Conservation (phyloP, 257 asterid genomes). For the Fraxinus anomala region DNA sequence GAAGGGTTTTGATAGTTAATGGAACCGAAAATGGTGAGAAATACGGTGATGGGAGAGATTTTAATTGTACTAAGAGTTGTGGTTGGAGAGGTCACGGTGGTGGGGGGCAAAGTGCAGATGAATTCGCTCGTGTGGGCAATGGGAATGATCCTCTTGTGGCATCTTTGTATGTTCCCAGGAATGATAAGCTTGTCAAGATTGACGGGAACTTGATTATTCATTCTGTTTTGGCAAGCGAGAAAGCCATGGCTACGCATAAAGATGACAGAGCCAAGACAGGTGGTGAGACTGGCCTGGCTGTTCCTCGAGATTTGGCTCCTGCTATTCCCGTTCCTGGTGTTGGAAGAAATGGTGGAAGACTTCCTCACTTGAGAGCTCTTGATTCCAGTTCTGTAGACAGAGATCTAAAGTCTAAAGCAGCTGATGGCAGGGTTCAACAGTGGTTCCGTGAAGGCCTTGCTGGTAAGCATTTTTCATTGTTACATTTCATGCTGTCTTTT, state of each 20-base stretch:
- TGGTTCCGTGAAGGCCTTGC: conserved; percentile 99
- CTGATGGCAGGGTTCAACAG: conserved; percentile 82
- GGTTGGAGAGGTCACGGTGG: conserved; percentile 35
- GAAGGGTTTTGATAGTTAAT: conserved; percentile 69
- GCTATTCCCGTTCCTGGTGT: conserved; percentile 52
- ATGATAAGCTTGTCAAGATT: conserved; percentile 73
- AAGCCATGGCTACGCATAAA: conserved; percentile 64
- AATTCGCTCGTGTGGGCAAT: conserved; percentile 42
- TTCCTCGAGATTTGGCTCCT: conserved; percentile 58
- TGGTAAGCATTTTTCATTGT: conserved; percentile 44
- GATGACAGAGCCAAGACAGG: conserved; percentile 33
- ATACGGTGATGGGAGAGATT: conserved; percentile 40
- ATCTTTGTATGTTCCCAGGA: conserved; percentile 75
- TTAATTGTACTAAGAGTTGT: conserved; percentile 32
- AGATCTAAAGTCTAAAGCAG: conserved; percentile 62
- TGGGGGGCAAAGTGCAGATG: conserved; percentile 40
- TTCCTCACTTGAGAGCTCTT: conserved; percentile 58
- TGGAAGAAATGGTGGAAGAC: conserved; percentile 54
- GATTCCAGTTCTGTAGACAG: conserved; percentile 51
- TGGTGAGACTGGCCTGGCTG: conserved; percentile 71
- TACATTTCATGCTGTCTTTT: conserved; percentile 2
- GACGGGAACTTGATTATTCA: conserved; percentile 77
- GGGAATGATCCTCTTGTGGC: conserved; percentile 69
- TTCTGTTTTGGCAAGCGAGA: conserved; percentile 75
- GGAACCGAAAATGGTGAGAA: conserved; percentile 50